Evolutionary conservation across 805 yeast species (phyloP).

Genomic region (Blastobotrys peoriensis): DNA sequence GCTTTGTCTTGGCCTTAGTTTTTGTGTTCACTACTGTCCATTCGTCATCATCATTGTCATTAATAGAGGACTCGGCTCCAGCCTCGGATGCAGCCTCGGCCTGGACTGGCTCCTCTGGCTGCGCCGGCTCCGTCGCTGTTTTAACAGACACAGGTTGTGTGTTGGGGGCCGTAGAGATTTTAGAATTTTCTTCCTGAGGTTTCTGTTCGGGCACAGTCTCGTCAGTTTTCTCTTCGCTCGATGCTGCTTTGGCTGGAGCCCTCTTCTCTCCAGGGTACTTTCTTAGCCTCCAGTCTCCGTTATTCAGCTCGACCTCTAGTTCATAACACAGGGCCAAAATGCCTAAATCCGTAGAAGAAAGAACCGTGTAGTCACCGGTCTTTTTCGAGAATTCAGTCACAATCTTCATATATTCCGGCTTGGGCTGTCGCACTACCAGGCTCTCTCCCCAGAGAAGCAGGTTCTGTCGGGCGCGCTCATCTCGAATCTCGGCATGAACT

Average conservation of each 20-base stretch:
- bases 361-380: slow-evolving; percentile 87
- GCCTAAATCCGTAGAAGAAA: slow-evolving; percentile 87
- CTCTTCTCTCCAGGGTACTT: slow-evolving; percentile 59
- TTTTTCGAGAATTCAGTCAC: slow-evolving; percentile 72
- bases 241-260: slow-evolving; percentile 10
- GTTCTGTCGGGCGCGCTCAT: slow-evolving; percentile 76
- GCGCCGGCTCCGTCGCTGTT: slow-evolving; percentile 2
- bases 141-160: slow-evolving; percentile 1
- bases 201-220: background rate
- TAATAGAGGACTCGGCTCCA: slow-evolving; percentile 4
- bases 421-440: slow-evolving; percentile 71
- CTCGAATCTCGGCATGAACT: slow-evolving; percentile 78
- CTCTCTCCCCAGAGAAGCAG: slow-evolving; percentile 73
- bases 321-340: slow-evolving; percentile 89
- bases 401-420: slow-evolving; percentile 50
- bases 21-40: slow-evolving; percentile 11
- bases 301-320: slow-evolving; percentile 62
- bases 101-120: background rate
- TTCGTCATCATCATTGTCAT: slow-evolving; percentile 8
- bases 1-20: slow-evolving; percentile 4
- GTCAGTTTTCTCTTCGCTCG: slow-evolving; percentile 4
- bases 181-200: background rate
- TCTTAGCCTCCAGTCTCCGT: slow-evolving; percentile 68
- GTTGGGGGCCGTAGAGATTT: background rate
- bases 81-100: background rate